These are phyloP conservation scores for Phoma sp. DNA, from an alignment of 2,329 filamentous ascomycete species.

Conservation along the genomic window DNA sequence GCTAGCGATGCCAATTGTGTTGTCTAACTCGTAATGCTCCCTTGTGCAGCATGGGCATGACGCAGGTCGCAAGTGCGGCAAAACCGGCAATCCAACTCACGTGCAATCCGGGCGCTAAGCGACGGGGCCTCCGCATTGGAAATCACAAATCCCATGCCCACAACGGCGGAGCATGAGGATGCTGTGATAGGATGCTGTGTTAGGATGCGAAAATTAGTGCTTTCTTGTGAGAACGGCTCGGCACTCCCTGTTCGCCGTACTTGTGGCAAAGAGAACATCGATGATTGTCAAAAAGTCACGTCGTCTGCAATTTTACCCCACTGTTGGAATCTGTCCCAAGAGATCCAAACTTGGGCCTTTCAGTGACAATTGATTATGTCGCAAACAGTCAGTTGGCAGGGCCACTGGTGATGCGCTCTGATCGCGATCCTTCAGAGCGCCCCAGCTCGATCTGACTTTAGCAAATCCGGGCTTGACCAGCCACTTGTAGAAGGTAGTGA, in stretches of 20 bases:
- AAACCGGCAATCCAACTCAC: constrained; percentile 15
- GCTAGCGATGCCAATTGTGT: constrained; percentile 10
- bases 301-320: constrained; percentile 10
- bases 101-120: constrained; percentile 16
- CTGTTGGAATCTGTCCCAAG: constrained; percentile 4
- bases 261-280: constrained; percentile 4
- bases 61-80: constrained; percentile 13
- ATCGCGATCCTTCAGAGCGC: constrained; percentile 11
- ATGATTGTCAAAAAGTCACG: constrained; percentile 11
- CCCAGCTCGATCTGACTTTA: constrained; percentile 4
- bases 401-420: constrained; percentile 3
- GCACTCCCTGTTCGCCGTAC: constrained; percentile 1
- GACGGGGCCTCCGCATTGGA: constrained; percentile 14
- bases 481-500: constrained; percentile 1
- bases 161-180: constrained; percentile 2
- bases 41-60: constrained; percentile 16
- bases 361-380: background rate
- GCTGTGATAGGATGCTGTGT: constrained; percentile 1
- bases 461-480: background rate
- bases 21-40: constrained; percentile 17
- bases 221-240: constrained; percentile 1
- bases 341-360: background rate
- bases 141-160: constrained; percentile 13
- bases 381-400: constrained; percentile 2
- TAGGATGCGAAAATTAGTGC: too few relatives aligned